Percentiles rank a stretch among this genome's conserved stretches.
Evolutionary conservation across 2,329 filamentous ascomycete genomes (phyloP).

Genomic region (Microsporum canis): DNA sequence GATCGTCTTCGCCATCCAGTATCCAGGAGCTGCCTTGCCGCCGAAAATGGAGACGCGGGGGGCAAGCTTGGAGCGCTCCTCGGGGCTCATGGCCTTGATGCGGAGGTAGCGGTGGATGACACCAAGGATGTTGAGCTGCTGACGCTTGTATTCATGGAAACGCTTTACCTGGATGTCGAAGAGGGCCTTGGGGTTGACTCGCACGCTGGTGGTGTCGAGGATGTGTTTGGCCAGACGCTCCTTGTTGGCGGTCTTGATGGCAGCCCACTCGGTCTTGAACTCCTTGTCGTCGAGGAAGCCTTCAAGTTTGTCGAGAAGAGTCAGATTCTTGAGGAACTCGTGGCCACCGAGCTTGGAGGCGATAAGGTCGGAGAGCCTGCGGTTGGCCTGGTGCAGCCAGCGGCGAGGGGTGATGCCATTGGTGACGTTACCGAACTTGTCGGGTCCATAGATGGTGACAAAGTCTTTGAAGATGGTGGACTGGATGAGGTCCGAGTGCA

Average conservation of each 20-base stretch:
- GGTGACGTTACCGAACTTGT: slow-evolving; percentile 98
- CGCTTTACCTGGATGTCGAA: slow-evolving; percentile 98
- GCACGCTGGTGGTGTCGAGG: slow-evolving; percentile 65
- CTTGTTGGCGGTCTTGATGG: slow-evolving; percentile 97
- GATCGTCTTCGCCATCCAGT: slow-evolving; percentile 99
- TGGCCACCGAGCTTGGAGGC: slow-evolving; percentile 75
- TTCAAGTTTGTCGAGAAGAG: slow-evolving; percentile 74
- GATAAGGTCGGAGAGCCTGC: slow-evolving; percentile 80
- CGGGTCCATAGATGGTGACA: slow-evolving; percentile 82
- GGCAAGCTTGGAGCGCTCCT: slow-evolving; percentile 73
- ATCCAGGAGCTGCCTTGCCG: slow-evolving; percentile 92
- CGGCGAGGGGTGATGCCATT: slow-evolving; percentile 93
- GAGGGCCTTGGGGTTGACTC: slow-evolving; percentile 73
- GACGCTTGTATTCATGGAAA: slow-evolving; percentile 98
- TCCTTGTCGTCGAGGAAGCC: slow-evolving; percentile 69
- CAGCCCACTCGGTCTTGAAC: slow-evolving; percentile 89
- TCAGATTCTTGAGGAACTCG: slow-evolving; percentile 83
- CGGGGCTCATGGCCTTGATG: slow-evolving; percentile 72
- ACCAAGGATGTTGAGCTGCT: slow-evolving; percentile 98
- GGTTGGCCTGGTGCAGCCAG: slow-evolving; percentile 97
- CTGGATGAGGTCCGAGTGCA: slow-evolving; percentile 96
- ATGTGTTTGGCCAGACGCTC: slow-evolving; percentile 84
- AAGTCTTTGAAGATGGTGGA: slow-evolving; percentile 99
- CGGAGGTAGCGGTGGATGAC: slow-evolving; percentile 88
- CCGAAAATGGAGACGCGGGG: slow-evolving; percentile 93